Base-by-base conservation (phyloP, 75 land plant species). In the Cupressus sempervirens region DNA sequence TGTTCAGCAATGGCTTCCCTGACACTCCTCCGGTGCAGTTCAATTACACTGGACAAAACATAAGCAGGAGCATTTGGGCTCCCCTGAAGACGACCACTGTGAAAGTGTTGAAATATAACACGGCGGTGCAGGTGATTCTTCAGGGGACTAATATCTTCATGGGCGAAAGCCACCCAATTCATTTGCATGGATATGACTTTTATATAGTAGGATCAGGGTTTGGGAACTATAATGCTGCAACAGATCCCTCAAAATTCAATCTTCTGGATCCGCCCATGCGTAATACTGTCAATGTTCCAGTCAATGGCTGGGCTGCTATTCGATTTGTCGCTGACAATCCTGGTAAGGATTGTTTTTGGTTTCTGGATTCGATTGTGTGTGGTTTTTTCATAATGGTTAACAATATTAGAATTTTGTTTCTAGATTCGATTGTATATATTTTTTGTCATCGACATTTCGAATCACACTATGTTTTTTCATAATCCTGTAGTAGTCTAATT, bases 111-210 rank as follows among this genome's bases (percentile, higher is more conserved):
- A 45, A 88, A 16, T 68, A 74, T 29, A 72, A 73, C 56, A 79
- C 46, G 6, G 58, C 84, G 41, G 86, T 91, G 23, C 81, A 91
- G 54, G 65, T 91, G 18, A 58, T 89, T 15, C 83, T 89, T 29
- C 92, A 89, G 65, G 89, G 85, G 32, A 91, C 91, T 3, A 35
- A 46, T 16, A 73, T 81, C 35, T 29, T 88, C 34, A 3, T 35
- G 65, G 84, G 52, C n/a, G 91, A 87, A 1, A 84, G 58, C 36
- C 92, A 91, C 80, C 92, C 92, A 7, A 83, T 91, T 41, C 92
- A 91, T 81, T 75, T 91, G 53, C 92, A 91, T 82, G 92, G 91
- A 11, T 80, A 65, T 52, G 85, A 80, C 74, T 91, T 91, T 74
- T 87, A 87, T 65, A 70, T 88, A 26, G 87, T 90, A 0, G 91